Evolutionary conservation across 129 eudicot genomes (phyloP).

Genomic region (Flaveria sonorensis): DNA sequence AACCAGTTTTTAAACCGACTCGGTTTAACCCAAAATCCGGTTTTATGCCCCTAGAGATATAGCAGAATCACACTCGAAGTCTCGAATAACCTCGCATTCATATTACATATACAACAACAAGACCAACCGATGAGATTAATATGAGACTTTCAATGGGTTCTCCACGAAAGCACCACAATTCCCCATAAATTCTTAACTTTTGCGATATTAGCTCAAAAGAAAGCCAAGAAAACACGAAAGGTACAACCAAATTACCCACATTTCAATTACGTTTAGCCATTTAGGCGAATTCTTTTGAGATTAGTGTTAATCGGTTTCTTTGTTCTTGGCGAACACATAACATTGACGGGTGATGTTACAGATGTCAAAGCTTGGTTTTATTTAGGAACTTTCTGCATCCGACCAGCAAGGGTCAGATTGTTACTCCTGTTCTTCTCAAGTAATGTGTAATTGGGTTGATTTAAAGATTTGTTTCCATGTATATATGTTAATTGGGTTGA

Average conservation of each 20-base stretch:
- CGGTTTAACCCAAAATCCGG: no score
- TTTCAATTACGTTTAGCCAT: not conserved
- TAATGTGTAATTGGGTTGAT: slow-evolving; percentile 20
- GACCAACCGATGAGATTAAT: slow-evolving; percentile 31
- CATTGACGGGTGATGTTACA: slow-evolving; percentile 76
- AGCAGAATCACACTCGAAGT: slow-evolving; percentile 4
- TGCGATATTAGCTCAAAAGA: slow-evolving; percentile 63
- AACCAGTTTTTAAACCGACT: no score
- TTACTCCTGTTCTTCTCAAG: slow-evolving; percentile 66
- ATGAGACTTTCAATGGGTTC: slow-evolving; percentile 45
- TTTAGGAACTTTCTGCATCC: slow-evolving; percentile 72
- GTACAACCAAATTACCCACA: slow-evolving; percentile 27
- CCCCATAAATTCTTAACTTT: slow-evolving; percentile 35
- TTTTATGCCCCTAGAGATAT: no score
- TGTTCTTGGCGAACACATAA: slow-evolving; percentile 47
- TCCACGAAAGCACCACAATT: slow-evolving; percentile 25
- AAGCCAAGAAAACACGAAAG: slow-evolving; percentile 72
- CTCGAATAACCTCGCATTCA: not conserved
- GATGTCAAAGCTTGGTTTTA: slow-evolving; percentile 78
- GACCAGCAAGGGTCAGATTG: slow-evolving; percentile 70
- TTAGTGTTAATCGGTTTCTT: slow-evolving; percentile 5
- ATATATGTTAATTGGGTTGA: not conserved
- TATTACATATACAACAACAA: not conserved
- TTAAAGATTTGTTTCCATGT: no score
- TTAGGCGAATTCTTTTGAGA: not conserved